Evolutionary conservation across 225 moss, liverwort and hornwort species (phyloP).

Genomic region (Anthoceros angustus): DNA sequence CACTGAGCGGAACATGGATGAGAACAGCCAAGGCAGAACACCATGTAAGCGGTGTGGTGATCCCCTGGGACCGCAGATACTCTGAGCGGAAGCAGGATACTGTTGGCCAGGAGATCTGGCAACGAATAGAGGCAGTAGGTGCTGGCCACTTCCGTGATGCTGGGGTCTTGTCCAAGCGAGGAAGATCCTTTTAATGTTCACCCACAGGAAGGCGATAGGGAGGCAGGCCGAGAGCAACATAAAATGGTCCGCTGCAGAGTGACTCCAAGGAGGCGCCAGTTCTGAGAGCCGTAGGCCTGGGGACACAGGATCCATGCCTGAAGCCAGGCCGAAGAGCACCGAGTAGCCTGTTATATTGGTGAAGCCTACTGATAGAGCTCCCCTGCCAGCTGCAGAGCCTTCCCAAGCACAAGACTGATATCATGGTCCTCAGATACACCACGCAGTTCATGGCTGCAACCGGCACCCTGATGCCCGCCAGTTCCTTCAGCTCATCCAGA

Average conservation of each 20-base stretch:
- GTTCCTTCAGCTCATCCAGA: slow-evolving; percentile 46
- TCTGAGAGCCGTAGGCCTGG: slow-evolving; percentile 72
- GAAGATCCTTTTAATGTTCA: slow-evolving; percentile 54
- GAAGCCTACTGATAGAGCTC: slow-evolving; percentile 77
- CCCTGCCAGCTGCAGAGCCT: slow-evolving; percentile 63
- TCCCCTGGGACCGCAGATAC: slow-evolving; percentile 71
- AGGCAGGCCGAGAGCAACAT: slow-evolving; percentile 52
- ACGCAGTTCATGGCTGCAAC: slow-evolving; percentile 47
- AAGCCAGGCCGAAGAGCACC: slow-evolving; percentile 68
- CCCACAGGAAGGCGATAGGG: slow-evolving; percentile 67
- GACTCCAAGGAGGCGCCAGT: slow-evolving; percentile 60
- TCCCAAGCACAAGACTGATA: slow-evolving; percentile 76
- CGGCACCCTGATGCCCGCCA: slow-evolving; percentile 67
- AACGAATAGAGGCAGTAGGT: slow-evolving; percentile 63
- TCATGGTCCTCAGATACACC: slow-evolving; percentile 66
- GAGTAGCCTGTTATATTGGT: slow-evolving; percentile 98
- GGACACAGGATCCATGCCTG: slow-evolving; percentile 92
- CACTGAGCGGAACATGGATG: slow-evolving; percentile 66
- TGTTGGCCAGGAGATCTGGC: slow-evolving; percentile 71
- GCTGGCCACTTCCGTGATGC: slow-evolving; percentile 71
- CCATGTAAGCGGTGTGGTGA: slow-evolving; percentile 59
- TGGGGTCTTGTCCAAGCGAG: slow-evolving; percentile 48
- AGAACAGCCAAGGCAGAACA: slow-evolving; percentile 55
- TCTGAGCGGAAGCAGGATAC: slow-evolving; percentile 62
- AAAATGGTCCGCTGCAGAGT: slow-evolving; percentile 71